These are phyloP conservation scores for Medicago lupulina DNA, from an alignment of 306 rosid genomes.

Conservation along the genomic window DNA sequence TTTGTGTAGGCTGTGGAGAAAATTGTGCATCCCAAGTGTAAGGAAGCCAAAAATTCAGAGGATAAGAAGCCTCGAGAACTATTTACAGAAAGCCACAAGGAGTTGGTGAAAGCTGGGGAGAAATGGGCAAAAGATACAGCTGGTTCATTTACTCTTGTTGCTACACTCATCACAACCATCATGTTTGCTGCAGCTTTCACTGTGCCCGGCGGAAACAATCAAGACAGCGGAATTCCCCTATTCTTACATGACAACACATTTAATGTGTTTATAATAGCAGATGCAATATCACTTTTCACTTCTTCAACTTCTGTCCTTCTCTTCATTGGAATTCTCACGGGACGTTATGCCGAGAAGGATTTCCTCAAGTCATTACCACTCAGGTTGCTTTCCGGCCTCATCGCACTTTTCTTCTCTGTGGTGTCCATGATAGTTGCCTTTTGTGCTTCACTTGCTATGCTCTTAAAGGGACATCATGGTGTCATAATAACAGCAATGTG, in stretches of 20 bases:
- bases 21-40: conserved; percentile 26
- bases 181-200: conserved; percentile 17
- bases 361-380: neutral
- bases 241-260: neutral
- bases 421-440: neutral
- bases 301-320: conserved; percentile 3
- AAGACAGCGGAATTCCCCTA: neutral
- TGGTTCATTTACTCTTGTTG: neutral
- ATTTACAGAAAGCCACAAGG: conserved; percentile 15
- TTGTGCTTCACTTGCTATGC: neutral
- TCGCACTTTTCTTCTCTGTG: neutral
- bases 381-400: neutral
- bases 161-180: conserved; percentile 2
- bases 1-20: neutral
- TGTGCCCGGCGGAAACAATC: neutral
- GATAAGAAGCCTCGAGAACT: neutral
- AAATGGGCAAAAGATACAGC: conserved; percentile 27
- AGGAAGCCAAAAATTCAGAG: neutral
- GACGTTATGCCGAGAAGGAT: neutral
- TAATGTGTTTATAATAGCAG: neutral
- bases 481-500: neutral
- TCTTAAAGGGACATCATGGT: neutral
- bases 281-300: conserved; percentile 11
- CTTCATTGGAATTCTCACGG: conserved; percentile 7
- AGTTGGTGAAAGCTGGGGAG: neutral